phyloP scores from a whole-genome alignment of 2,329 filamentous ascomycete species.

The Talaromyces sp. region DNA sequence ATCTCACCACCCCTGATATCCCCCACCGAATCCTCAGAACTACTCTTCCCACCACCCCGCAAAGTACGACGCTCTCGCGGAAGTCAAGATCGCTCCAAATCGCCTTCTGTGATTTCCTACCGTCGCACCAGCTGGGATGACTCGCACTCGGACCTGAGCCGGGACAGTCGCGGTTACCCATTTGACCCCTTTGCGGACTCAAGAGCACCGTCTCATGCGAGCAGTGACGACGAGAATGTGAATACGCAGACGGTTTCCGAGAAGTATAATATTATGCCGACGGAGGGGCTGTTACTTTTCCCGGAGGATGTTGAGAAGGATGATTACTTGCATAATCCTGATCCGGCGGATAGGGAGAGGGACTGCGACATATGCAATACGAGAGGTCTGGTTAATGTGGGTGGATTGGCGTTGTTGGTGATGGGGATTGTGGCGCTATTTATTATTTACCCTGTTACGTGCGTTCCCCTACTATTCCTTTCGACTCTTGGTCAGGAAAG shows the following conservation, averaged over 20 bases:
- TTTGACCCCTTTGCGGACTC: slow-evolving; percentile 61
- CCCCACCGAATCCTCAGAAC: slow-evolving; percentile 44
- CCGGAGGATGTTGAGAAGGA: slow-evolving; percentile 72
- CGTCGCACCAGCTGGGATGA: slow-evolving; percentile 62
- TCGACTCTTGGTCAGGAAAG: neutral
- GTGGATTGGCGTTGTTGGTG: slow-evolving; percentile 58
- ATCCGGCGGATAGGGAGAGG: slow-evolving; percentile 59
- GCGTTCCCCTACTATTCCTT: slow-evolving; percentile 31
- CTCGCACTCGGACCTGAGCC: slow-evolving; percentile 51
- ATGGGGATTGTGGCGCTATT: slow-evolving; percentile 63
- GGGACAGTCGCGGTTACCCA: slow-evolving; percentile 49
- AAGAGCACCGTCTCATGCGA: slow-evolving; percentile 55
- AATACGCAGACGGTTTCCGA: slow-evolving; percentile 71
- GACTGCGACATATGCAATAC: slow-evolving; percentile 64
- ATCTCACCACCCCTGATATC: slow-evolving; percentile 35
- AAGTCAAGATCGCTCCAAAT: slow-evolving; percentile 49
- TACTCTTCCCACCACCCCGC: slow-evolving; percentile 42
- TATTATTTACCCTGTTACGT: slow-evolving; percentile 68
- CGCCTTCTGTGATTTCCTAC: slow-evolving; percentile 53
- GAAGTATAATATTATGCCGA: slow-evolving; percentile 69
- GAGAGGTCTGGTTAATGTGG: slow-evolving; percentile 62
- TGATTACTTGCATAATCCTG: slow-evolving; percentile 68
- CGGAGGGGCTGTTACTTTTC: slow-evolving; percentile 63
- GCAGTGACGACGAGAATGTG: slow-evolving; percentile 62
- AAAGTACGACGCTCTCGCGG: slow-evolving; percentile 48